Percentiles rank a stretch among this genome's conserved stretches.
These are phyloP conservation scores for Juncus effusus DNA, from an alignment of 176 grass and related monocot genomes.

Conservation along the genomic window DNA sequence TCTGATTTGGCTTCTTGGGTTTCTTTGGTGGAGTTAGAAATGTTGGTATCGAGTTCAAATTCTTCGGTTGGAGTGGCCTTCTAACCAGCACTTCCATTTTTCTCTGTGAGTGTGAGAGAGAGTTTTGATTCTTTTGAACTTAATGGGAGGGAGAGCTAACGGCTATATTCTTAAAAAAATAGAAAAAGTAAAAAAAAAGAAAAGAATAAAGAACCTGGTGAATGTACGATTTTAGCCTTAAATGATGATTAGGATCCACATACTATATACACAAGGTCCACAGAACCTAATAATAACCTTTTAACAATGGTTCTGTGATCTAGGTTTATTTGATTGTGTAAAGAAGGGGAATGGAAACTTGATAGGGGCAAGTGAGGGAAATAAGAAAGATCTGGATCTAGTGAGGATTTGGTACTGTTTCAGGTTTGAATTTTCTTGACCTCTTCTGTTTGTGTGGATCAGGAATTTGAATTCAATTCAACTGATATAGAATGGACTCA, in stretches of 20 bases:
- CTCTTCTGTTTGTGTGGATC: slow-evolving; percentile 18
- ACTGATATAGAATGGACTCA: background rate
- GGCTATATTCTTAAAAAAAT: slow-evolving; percentile 26
- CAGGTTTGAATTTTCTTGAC: slow-evolving; percentile 6
- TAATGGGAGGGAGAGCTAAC: slow-evolving; percentile 25
- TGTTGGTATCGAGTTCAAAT: slow-evolving; percentile 20
- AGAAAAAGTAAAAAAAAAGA: slow-evolving; percentile 2
- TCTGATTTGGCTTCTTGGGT: slow-evolving; percentile 14
- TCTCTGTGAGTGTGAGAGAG: background rate
- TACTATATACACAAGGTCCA: background rate
- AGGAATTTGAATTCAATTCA: slow-evolving; percentile 25
- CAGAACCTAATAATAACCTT: background rate
- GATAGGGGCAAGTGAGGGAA: background rate
- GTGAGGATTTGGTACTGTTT: slow-evolving; percentile 5
- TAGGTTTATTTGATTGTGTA: no score
- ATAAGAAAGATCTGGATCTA: slow-evolving; percentile 7
- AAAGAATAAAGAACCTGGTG: background rate
- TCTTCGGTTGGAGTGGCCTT: slow-evolving; percentile 30
- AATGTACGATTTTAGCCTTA: slow-evolving; percentile 28
- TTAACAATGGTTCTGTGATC: background rate
- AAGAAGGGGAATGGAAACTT: background rate
- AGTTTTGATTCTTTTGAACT: slow-evolving; percentile 18
- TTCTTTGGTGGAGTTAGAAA: slow-evolving; percentile 15
- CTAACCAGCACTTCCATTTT: slow-evolving; percentile 26
- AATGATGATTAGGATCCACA: background rate